A percentile compares a stretch with the other conserved stretches of the same genome.
These are phyloP conservation scores for Lactarius psammicola DNA, from an alignment of 768 basidiomycete genomes.

Conservation along the genomic window DNA sequence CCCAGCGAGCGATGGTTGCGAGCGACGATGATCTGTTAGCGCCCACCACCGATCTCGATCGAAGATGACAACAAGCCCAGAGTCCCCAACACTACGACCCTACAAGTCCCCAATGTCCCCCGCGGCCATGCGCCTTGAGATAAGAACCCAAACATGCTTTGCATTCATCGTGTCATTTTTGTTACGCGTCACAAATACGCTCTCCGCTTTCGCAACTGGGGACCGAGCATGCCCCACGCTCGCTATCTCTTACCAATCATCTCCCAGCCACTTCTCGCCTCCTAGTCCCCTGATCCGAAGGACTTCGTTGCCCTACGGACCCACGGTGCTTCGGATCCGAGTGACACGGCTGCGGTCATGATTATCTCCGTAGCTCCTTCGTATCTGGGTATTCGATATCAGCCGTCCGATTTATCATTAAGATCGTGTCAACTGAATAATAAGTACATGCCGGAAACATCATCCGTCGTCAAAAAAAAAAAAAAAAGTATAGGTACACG, in stretches of 20 bases:
- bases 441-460: conserved; percentile 16
- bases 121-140: neutral
- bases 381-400: conserved; percentile 10
- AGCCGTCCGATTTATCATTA: neutral
- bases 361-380: conserved; percentile 8
- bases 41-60: neutral
- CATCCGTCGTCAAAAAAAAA: neutral
- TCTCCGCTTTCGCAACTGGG: neutral
- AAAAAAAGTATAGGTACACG: conserved; percentile 7
- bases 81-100: neutral
- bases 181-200: neutral
- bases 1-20: neutral
- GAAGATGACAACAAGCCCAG: neutral
- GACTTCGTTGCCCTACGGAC: neutral
- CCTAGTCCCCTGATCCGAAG: conserved; percentile 1
- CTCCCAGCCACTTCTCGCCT: too few relatives aligned
- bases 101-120: conserved; percentile 2
- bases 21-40: neutral
- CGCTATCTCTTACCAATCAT: neutral
- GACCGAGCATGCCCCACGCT: neutral
- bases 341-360: neutral
- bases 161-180: neutral
- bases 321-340: neutral
- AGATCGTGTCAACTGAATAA: conserved; percentile 12
- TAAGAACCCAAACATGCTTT: neutral